A percentile compares a stretch with the other conserved stretches of the same genome.
phyloP scores from a whole-genome alignment of 2,329 filamentous ascomycete species.

The Leptographium wingfieldii region DNA sequence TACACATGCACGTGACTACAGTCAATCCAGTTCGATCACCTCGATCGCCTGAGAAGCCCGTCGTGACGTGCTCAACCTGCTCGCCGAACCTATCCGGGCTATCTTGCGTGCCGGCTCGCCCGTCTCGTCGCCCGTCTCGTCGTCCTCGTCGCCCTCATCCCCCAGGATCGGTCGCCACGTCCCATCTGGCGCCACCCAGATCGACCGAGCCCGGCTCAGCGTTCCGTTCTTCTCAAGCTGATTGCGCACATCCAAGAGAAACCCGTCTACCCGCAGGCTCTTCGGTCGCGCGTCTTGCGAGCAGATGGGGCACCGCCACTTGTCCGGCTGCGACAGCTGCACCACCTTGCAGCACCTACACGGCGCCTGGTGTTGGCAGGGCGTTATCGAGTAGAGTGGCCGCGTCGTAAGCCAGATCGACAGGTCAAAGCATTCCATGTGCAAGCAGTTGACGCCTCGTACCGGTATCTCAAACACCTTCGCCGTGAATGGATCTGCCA shows the following conservation, averaged over 20 bases:
- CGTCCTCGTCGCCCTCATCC: constrained; percentile 3
- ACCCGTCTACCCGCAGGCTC: constrained; percentile 60
- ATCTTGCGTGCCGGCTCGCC: background rate
- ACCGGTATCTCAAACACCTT: constrained; percentile 58
- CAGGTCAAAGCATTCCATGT: constrained; percentile 85
- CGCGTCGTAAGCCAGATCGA: constrained; percentile 65
- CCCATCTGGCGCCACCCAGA: constrained; percentile 52
- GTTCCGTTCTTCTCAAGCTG: constrained; percentile 36
- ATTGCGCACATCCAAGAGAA: constrained; percentile 49
- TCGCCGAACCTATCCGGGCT: background rate
- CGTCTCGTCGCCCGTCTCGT: constrained; percentile 13
- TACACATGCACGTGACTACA: background rate
- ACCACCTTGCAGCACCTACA: constrained; percentile 23
- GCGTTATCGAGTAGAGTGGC: constrained; percentile 24
- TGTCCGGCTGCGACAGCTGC: constrained; percentile 49
- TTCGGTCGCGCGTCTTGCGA: constrained; percentile 61
- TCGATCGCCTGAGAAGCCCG: background rate
- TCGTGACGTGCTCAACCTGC: background rate
- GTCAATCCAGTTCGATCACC: constrained; percentile 8
- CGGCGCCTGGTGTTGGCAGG: constrained; percentile 21
- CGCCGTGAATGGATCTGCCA: constrained; percentile 55
- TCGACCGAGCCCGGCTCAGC: constrained; percentile 38
- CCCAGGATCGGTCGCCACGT: constrained; percentile 42
- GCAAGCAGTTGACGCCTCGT: constrained; percentile 55
- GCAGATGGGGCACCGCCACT: constrained; percentile 84